These are phyloP conservation scores for Debaryomyces castellii DNA, from an alignment of 805 yeast genomes.

Conservation along the genomic window DNA sequence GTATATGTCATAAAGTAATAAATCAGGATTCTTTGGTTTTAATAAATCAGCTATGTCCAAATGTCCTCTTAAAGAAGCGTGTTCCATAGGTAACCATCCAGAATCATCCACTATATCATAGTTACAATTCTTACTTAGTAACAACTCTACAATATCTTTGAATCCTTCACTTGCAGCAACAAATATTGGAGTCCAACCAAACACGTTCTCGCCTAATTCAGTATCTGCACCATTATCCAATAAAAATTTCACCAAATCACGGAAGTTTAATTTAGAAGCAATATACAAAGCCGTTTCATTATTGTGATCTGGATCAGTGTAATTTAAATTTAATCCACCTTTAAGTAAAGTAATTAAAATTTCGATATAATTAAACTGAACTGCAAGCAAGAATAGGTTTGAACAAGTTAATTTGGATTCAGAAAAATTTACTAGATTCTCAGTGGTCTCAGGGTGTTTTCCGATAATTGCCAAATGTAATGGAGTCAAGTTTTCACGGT, in stretches of 20 bases:
- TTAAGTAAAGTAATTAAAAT: slow-evolving; percentile 54
- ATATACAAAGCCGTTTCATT: slow-evolving; percentile 81
- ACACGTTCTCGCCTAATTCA: slow-evolving; percentile 72
- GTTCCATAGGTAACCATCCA: slow-evolving; percentile 98
- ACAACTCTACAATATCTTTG: slow-evolving; percentile 50
- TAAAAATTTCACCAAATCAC: slow-evolving; percentile 52
- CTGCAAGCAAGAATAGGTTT: slow-evolving; percentile 62
- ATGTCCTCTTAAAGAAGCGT: slow-evolving; percentile 89
- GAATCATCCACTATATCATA: slow-evolving; percentile 67
- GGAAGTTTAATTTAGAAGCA: slow-evolving; percentile 65
- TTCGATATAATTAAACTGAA: slow-evolving; percentile 59
- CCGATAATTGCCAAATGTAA: slow-evolving; percentile 81
- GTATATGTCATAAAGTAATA: slow-evolving; percentile 35
- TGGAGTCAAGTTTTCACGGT: slow-evolving; percentile 77
- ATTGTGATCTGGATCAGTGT: slow-evolving; percentile 53
- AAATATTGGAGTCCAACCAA: slow-evolving; percentile 95
- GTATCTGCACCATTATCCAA: slow-evolving; percentile 64
- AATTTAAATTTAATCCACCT: slow-evolving; percentile 64
- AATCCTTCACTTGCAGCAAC: slow-evolving; percentile 87
- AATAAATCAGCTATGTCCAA: slow-evolving; percentile 64
- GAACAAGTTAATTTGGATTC: slow-evolving; percentile 46
- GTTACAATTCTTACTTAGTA: slow-evolving; percentile 55
- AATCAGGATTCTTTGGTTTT: slow-evolving; percentile 42
- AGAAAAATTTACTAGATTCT: slow-evolving; percentile 52
- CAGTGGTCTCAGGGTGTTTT: slow-evolving; percentile 74